Conservation (phyloP, 2,329 filamentous ascomycete genomes). For the Penicillium sp. region DNA sequence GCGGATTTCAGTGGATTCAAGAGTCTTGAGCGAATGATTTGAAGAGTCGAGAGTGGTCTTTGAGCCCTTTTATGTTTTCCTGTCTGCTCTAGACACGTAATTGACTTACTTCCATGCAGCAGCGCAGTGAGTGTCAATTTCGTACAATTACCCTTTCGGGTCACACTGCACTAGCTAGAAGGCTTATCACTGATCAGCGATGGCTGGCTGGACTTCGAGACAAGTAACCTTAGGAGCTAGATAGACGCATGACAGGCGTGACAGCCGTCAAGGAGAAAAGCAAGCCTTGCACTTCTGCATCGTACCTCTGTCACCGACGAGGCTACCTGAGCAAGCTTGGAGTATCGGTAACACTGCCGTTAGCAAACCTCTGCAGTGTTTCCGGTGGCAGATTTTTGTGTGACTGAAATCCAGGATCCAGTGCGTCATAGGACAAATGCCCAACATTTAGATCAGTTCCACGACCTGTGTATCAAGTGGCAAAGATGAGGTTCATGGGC, state of each 20-base stretch:
- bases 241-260: no score
- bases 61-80: neutral
- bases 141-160: neutral
- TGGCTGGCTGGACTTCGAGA: neutral
- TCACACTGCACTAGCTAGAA: neutral
- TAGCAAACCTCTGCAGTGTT: neutral
- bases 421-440: no score
- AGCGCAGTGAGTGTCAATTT: neutral
- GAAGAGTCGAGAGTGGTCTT: neutral
- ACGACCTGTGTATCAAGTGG: no score
- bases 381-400: no score
- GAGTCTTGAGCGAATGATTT: neutral
- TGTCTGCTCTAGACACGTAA: neutral
- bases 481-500: neutral
- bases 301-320: neutral
- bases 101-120: neutral
- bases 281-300: neutral
- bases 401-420: no score
- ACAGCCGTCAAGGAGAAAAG: neutral
- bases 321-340: neutral
- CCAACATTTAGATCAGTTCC: no score
- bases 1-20: neutral
- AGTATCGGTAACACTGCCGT: neutral
- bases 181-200: neutral
- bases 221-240: no score